Evolutionary conservation across 116 monocot genomes (phyloP).

Genomic region (Phalaenopsis hybrid): DNA sequence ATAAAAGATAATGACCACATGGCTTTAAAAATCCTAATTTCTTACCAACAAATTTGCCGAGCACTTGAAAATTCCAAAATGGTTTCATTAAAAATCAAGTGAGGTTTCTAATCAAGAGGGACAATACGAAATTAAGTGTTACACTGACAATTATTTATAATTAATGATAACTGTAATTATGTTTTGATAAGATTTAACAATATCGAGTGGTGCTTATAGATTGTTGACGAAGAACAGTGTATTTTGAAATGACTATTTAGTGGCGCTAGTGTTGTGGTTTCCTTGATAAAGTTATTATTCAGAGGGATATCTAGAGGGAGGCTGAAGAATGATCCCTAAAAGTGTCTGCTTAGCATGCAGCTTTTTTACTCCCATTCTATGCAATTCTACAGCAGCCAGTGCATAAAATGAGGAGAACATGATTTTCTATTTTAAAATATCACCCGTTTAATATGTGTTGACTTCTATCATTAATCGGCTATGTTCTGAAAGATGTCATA

Average conservation of each 20-base stretch:
- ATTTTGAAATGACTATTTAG: background rate
- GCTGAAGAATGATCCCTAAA: background rate
- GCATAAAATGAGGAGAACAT: background rate
- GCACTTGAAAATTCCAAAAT: background rate
- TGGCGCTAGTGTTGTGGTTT: background rate
- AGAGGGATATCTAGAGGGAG: background rate
- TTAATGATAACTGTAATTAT: background rate
- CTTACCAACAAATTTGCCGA: background rate
- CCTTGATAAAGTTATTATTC: background rate
- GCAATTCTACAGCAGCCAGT: background rate
- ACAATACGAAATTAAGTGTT: background rate
- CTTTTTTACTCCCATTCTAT: background rate
- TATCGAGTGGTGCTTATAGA: conserved; percentile 1
- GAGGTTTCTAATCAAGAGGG: background rate
- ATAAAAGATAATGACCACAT: background rate
- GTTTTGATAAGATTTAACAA: background rate
- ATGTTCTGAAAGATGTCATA: background rate
- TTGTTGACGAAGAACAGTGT: background rate
- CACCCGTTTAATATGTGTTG: background rate
- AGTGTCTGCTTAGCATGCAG: background rate
- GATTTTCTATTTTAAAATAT: background rate
- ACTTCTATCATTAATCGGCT: background rate
- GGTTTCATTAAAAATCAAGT: background rate
- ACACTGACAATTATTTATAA: background rate
- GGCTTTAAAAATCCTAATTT: background rate